Evolutionary conservation across 306 rosid genomes (phyloP), one percentile per base, ranked within the genome.

Genomic region (Abrus precatorius): DNA sequence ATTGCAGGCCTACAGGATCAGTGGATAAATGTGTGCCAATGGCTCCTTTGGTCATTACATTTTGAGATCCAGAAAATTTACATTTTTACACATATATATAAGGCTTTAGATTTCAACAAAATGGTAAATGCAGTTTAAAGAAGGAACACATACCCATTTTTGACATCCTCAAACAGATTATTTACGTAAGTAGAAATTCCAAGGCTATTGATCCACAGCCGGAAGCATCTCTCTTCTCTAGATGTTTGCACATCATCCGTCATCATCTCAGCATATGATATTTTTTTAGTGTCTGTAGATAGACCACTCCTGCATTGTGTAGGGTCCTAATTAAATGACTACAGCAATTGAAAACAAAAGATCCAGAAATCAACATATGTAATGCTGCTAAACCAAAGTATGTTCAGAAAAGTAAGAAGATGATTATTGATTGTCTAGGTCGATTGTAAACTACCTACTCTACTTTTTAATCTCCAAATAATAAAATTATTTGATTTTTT

Each of bases 181-280:
- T 90, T 87, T 54, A 96, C 90, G 20, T 79, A 82, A 41, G 91
- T 86, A 79, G 78, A 83, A 82, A 96, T 92, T 57, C 98, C 98
- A 47, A 96, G 90, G 87, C 98, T 96, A 77, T 96, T 93, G 87
- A 96, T 92, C 99, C 98, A 96, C 76, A 93, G 68, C 67, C 99
- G 91, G 69, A 87, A 96, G 83, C 98, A 96, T 85, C 99, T 92
- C 86, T 96, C 99, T 85, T 96, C 99, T 88, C 97, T 87, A 84
- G 85, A 96, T 50, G 97, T 93, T 85, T 88, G 93, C 83, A 92
- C 90, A 64, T 96, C 99, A 12, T 96, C 99, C 1, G 95, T 61
- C 92, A 96, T 93, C 95, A 93, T 96, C 92, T 90, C 96, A 14
- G 99, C 99, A 83, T 74, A 96, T 8, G 99, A 91, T 68, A 92